Evolutionary conservation across 306 rosid species (phyloP).

Genomic region (Glycine tomentella): DNA sequence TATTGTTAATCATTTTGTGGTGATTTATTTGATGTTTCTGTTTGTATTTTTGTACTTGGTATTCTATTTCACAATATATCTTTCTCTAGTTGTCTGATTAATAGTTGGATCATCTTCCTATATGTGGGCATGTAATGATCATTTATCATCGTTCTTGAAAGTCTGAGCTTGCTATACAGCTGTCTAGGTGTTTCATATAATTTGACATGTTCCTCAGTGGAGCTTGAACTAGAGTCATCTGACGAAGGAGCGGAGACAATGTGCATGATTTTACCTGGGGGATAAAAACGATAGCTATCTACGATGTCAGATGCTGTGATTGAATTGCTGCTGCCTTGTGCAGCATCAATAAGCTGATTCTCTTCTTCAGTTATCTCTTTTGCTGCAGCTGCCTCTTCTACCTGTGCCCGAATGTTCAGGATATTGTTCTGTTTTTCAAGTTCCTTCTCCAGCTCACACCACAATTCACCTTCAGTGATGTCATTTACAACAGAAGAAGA

Average conservation of each 20-base stretch:
- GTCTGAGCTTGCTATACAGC: slow-evolving; percentile 84
- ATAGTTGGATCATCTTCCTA: slow-evolving; percentile 86
- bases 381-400: slow-evolving; percentile 67
- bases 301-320: slow-evolving; percentile 48
- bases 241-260: slow-evolving; percentile 43
- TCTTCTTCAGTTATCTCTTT: slow-evolving; percentile 71
- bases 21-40: neutral
- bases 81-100: slow-evolving; percentile 74
- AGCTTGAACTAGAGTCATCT: slow-evolving; percentile 15
- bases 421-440: slow-evolving; percentile 56
- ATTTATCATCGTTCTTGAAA: slow-evolving; percentile 86
- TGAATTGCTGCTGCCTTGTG: slow-evolving; percentile 54
- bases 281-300: slow-evolving; percentile 70
- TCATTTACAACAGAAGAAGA: slow-evolving; percentile 49
- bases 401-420: slow-evolving; percentile 40
- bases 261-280: slow-evolving; percentile 86
- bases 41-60: neutral
- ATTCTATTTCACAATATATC: slow-evolving; percentile 19
- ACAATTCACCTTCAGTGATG: slow-evolving; percentile 78
- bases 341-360: slow-evolving; percentile 63
- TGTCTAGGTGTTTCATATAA: slow-evolving; percentile 75
- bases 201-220: slow-evolving; percentile 56
- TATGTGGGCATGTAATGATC: slow-evolving; percentile 99
- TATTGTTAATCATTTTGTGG: neutral
- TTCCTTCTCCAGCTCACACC: slow-evolving; percentile 75